Evolutionary conservation across 148 eudicot species (phyloP).

Genomic region (Gaultheria prostrata): DNA sequence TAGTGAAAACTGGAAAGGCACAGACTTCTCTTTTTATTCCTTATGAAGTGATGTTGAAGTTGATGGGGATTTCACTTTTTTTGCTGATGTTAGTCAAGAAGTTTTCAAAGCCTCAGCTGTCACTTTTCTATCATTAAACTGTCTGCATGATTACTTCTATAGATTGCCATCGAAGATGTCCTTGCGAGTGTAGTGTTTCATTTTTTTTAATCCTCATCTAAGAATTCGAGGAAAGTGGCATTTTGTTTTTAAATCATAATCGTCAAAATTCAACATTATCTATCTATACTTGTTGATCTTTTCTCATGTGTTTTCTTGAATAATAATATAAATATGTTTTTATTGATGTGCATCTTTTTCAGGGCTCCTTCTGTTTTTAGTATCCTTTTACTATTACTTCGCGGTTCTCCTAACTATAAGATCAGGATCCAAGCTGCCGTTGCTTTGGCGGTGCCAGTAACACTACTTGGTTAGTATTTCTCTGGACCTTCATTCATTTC

Average conservation of each 20-base stretch:
- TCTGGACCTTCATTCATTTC: background rate
- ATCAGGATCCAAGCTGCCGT: conserved; percentile 96
- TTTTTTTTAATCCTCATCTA: background rate
- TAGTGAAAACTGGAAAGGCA: background rate
- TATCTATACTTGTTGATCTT: background rate
- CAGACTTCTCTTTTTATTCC: background rate
- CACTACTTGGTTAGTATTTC: conserved; percentile 51
- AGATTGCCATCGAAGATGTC: background rate
- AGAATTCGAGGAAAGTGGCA: background rate
- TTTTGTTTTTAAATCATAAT: background rate
- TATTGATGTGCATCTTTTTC: conserved; percentile 15
- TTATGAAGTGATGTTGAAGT: background rate
- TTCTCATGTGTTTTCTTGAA: background rate
- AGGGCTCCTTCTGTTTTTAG: conserved; percentile 91
- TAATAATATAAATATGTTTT: background rate
- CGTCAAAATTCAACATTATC: background rate
- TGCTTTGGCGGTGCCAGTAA: conserved; percentile 90
- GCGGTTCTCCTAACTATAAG: conserved; percentile 89
- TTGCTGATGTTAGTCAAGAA: background rate
- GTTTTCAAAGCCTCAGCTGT: background rate
- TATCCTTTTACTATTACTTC: conserved; percentile 75
- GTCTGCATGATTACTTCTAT: background rate
- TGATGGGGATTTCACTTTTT: background rate
- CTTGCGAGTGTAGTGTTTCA: background rate
- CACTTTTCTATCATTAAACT: background rate